Percentiles rank a stretch among this genome's conserved stretches.
phyloP scores from a whole-genome alignment of 139 green algal species.

The Yamagishiella unicocca region DNA sequence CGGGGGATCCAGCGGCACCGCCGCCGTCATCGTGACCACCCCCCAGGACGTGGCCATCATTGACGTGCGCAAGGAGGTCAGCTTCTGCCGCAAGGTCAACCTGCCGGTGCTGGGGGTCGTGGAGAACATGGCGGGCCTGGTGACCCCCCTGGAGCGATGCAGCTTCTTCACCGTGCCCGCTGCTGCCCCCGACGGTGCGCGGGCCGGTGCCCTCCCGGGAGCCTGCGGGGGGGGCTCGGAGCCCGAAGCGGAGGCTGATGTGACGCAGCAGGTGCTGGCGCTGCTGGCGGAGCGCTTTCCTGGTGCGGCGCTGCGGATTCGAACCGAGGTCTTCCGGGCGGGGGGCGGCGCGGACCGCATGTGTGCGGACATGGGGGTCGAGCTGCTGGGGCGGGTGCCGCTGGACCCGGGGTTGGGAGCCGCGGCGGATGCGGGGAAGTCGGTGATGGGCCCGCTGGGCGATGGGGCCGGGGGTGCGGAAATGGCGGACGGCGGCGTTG shows the following conservation, averaged over 20 bases:
- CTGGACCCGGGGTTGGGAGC: constrained; percentile 82
- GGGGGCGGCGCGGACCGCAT: constrained; percentile 82
- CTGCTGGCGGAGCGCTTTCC: constrained; percentile 53
- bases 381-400: constrained; percentile 91
- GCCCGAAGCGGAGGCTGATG: constrained; percentile 42
- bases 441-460: constrained; percentile 47
- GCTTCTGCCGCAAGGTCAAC: constrained; percentile 96
- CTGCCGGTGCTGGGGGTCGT: constrained; percentile 94
- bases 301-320: constrained; percentile 20
- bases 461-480: background rate
- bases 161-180: constrained; percentile 56
- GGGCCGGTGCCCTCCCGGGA: too few species aligned
- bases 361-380: constrained; percentile 80
- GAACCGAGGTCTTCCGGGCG: constrained; percentile 79
- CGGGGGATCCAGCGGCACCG: constrained; percentile 12
- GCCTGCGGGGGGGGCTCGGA: too few species aligned
- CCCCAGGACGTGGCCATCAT: constrained; percentile 95
- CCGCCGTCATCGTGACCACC: constrained; percentile 72
- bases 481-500: background rate
- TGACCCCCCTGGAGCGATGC: constrained; percentile 63
- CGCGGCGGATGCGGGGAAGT: constrained; percentile 79
- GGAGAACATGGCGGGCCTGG: constrained; percentile 96
- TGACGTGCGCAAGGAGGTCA: constrained; percentile 98
- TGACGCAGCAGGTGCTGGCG: constrained; percentile 58
- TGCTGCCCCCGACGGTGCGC: too few species aligned